A percentile compares a stretch with the other conserved stretches of the same genome.
These are phyloP conservation scores for Penicillium sp. DNA, from an alignment of 2,329 filamentous ascomycete species.

Conservation along the genomic window DNA sequence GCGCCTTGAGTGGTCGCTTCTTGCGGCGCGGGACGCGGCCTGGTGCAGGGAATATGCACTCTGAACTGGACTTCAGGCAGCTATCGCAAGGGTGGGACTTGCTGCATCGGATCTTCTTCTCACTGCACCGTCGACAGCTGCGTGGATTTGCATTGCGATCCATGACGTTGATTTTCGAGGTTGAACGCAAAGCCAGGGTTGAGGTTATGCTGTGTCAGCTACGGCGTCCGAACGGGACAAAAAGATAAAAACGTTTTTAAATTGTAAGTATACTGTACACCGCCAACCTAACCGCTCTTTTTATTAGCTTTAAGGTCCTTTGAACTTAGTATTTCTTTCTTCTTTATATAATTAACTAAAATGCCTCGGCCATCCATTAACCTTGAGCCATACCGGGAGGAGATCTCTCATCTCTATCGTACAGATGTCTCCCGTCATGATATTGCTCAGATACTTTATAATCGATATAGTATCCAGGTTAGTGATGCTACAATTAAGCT, in stretches of 20 bases:
- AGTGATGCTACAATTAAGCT: constrained; percentile 21
- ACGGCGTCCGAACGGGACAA: too few relatives aligned
- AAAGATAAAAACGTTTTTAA: too few relatives aligned
- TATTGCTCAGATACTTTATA: neutral
- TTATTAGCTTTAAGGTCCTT: neutral
- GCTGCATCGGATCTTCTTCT: constrained; percentile 54
- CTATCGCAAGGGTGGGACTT: constrained; percentile 54
- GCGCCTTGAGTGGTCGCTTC: constrained; percentile 62
- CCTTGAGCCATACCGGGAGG: constrained; percentile 46
- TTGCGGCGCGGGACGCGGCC: constrained; percentile 64
- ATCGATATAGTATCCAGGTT: constrained; percentile 9
- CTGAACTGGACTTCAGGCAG: constrained; percentile 55
- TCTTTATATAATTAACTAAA: neutral
- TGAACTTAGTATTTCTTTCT: neutral
- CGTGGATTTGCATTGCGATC: constrained; percentile 23
- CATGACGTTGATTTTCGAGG: too few relatives aligned
- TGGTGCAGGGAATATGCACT: constrained; percentile 66
- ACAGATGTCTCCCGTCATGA: neutral
- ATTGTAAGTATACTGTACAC: too few relatives aligned
- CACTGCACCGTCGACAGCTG: constrained; percentile 53
- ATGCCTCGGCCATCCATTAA: constrained; percentile 11
- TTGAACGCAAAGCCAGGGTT: too few relatives aligned
- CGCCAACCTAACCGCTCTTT: too few relatives aligned
- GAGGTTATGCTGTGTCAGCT: too few relatives aligned
- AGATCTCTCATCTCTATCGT: constrained; percentile 22